Conservation (phyloP, 768 basidiomycete species). For the Amanita brunnescens region DNA sequence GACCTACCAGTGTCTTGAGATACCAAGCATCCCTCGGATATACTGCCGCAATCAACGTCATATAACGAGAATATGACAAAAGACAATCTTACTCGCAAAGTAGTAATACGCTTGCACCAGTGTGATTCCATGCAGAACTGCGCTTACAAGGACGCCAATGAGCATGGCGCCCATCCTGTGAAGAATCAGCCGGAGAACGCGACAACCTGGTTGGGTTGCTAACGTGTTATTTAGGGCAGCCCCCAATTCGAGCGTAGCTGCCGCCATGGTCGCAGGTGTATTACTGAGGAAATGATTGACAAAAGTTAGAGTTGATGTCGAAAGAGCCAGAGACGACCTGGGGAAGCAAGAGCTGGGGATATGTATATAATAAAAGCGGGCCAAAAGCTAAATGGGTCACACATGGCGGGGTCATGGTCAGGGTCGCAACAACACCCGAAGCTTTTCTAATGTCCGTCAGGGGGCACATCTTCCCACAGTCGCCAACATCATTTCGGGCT, state of each 20-base stretch:
- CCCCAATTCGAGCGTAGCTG: slow-evolving; percentile 20
- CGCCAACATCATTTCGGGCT: too few species aligned
- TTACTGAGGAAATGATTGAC: slow-evolving; percentile 5
- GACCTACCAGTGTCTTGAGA: slow-evolving; percentile 31
- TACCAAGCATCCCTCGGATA: slow-evolving; percentile 33
- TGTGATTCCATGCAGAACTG: slow-evolving; percentile 34
- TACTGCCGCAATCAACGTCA: slow-evolving; percentile 13
- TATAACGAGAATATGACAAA: not conserved
- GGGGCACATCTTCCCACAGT: too few species aligned
- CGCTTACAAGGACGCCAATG: slow-evolving; percentile 30
- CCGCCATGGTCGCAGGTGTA: not conserved
- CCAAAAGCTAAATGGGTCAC: not conserved
- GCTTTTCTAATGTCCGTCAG: too few species aligned
- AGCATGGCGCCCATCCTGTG: slow-evolving; percentile 36
- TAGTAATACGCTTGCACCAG: slow-evolving; percentile 42
- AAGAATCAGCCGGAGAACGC: slow-evolving; percentile 1
- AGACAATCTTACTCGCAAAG: slow-evolving; percentile 24
- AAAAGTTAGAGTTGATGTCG: not conserved
- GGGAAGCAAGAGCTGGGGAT: not conserved
- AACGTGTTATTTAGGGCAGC: slow-evolving; percentile 27
- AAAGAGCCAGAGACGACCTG: not conserved
- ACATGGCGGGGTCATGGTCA: not conserved
- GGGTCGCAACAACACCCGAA: too few species aligned
- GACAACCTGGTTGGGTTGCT: slow-evolving; percentile 3
- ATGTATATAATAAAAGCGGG: not conserved